Conservation (phyloP, 2,329 filamentous ascomycete genomes). For the Pseudophaeomoniella oleicola region DNA sequence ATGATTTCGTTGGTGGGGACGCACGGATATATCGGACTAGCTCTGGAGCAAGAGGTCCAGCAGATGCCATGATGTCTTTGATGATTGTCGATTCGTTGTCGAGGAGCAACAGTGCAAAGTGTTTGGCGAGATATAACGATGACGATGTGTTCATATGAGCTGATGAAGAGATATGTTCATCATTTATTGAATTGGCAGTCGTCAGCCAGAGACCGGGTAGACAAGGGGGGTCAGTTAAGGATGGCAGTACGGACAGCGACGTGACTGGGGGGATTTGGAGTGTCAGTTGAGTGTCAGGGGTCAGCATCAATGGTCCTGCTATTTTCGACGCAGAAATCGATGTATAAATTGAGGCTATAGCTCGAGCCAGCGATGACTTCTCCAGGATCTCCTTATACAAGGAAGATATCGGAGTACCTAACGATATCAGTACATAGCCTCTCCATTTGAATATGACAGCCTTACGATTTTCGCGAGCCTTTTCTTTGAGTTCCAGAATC, state of each 20-base stretch:
- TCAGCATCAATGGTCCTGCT: conserved; percentile 59
- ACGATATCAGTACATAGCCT: conserved; percentile 3
- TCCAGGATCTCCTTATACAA: conserved; percentile 32
- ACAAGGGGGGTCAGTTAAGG: conserved; percentile 48
- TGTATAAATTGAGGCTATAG: conserved; percentile 67
- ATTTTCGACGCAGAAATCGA: conserved; percentile 75
- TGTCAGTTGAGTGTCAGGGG: conserved; percentile 44
- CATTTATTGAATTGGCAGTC: conserved; percentile 52
- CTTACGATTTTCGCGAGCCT: conserved; percentile 48
- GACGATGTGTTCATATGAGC: conserved; percentile 44
- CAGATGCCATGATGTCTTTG: conserved; percentile 51
- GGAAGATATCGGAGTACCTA: conserved; percentile 11
- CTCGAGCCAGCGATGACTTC: conserved; percentile 64
- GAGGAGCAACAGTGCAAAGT: conserved; percentile 74
- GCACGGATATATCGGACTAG: conserved; percentile 59
- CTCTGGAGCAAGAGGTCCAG: conserved; percentile 58
- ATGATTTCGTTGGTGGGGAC: conserved; percentile 48
- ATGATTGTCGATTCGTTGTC: conserved; percentile 72
- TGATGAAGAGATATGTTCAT: conserved; percentile 44
- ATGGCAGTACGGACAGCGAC: conserved; percentile 60
- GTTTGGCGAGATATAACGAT: conserved; percentile 56
- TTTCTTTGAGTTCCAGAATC: conserved; percentile 68
- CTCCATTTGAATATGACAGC: too few species aligned
- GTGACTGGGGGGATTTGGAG: conserved; percentile 48
- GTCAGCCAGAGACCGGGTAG: conserved; percentile 70